Evolutionary conservation across 1,284 basidiomycete genomes (phyloP).

Genomic region (Microbotryum lychnidis-dioicae): DNA sequence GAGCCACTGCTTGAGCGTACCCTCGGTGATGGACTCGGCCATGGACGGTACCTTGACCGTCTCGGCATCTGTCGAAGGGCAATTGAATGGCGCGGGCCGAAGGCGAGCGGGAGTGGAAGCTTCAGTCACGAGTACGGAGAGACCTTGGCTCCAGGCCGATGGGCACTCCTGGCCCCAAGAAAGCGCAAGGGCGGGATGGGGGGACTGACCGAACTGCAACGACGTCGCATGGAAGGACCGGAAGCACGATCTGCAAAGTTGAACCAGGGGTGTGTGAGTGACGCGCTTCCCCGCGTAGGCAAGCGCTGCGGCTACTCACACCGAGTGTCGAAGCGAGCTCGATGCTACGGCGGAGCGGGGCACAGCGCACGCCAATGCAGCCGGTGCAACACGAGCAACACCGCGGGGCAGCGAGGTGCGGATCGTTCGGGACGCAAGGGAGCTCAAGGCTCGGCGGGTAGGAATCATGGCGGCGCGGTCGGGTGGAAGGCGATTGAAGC

Average conservation of each 20-base stretch:
- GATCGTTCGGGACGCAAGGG: no score
- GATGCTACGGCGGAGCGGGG: neutral
- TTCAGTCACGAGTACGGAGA: neutral
- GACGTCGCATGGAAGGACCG: slow-evolving; percentile 25
- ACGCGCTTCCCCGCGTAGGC: no score
- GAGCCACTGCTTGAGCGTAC: slow-evolving; percentile 89
- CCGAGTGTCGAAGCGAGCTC: neutral
- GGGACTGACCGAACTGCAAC: slow-evolving; percentile 15
- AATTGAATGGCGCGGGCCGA: neutral
- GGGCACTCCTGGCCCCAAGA: neutral
- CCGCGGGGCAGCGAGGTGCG: no score
- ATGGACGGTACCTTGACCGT: slow-evolving; percentile 93
- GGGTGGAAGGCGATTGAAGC: no score
- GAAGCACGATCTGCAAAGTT: neutral
- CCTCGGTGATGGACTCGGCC: slow-evolving; percentile 98
- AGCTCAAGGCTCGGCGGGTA: no score
- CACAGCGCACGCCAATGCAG: no score
- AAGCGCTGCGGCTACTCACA: no score
- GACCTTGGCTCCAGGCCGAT: neutral
- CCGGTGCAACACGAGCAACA: no score
- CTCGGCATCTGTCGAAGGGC: slow-evolving; percentile 14
- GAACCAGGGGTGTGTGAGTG: no score
- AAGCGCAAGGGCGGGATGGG: neutral
- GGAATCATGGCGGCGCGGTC: no score
- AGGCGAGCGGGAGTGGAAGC: neutral